phyloP scores from a whole-genome alignment of 2,329 filamentous ascomycete genomes.

The Xylaria sp. region DNA sequence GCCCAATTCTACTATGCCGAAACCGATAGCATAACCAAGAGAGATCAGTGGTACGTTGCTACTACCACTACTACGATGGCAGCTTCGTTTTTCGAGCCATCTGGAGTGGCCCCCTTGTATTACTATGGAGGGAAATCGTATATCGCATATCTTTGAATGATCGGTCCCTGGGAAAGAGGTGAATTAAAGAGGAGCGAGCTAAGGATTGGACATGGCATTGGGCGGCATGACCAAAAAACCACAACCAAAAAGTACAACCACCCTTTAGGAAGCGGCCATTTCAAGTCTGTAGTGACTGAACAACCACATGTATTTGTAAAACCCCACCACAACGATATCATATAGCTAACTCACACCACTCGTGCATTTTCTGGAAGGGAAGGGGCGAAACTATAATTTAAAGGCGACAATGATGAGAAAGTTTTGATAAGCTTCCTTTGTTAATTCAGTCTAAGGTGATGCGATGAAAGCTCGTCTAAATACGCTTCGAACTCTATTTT shows the following conservation, averaged over 20 bases:
- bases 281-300: constrained; percentile 10
- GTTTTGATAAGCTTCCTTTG: not conserved
- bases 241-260: not conserved
- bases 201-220: constrained; percentile 37
- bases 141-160: constrained; percentile 24
- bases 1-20: not conserved
- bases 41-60: not conserved
- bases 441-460: constrained; percentile 12
- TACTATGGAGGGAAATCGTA: constrained; percentile 18
- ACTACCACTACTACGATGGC: not conserved
- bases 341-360: constrained; percentile 24
- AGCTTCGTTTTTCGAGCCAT: not conserved
- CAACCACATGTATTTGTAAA: constrained; percentile 33
- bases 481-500: constrained; percentile 7
- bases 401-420: not conserved
- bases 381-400: not conserved
- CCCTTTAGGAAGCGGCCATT: not conserved
- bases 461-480: constrained; percentile 9
- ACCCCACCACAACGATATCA: not conserved
- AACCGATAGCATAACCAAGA: not conserved
- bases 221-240: constrained; percentile 9
- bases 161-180: not conserved
- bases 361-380: constrained; percentile 10
- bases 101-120: constrained; percentile 22
- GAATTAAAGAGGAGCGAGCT: not conserved